Percentiles rank a stretch among this genome's conserved stretches.
phyloP scores from a whole-genome alignment of 495 filamentous ascomycete genomes.

The Hypoxylon intermedium region DNA sequence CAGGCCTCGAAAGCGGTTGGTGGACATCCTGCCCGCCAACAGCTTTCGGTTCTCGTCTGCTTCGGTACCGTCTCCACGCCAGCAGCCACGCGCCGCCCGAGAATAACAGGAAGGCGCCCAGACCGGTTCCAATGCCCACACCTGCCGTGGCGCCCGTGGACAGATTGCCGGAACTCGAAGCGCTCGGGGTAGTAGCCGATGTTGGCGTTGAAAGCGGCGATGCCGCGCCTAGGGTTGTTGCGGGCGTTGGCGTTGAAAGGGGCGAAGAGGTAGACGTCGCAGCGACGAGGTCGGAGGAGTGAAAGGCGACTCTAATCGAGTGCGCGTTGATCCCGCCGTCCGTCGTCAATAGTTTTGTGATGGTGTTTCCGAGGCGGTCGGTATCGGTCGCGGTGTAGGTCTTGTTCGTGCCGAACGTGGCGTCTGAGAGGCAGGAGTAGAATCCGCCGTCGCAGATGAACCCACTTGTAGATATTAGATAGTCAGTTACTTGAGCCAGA shows the following conservation, averaged over 20 bases:
- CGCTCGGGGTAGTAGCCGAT: background rate
- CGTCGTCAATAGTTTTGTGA: slow-evolving; percentile 2
- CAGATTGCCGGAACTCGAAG: background rate
- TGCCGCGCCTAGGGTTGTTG: background rate
- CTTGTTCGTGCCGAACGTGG: background rate
- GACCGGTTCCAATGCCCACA: background rate
- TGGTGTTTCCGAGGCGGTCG: slow-evolving; percentile 19
- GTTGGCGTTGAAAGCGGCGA: background rate
- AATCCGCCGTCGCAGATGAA: slow-evolving; percentile 18
- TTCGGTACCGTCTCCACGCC: background rate
- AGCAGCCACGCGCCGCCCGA: background rate
- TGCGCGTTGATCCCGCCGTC: slow-evolving; percentile 28
- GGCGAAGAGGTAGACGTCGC: background rate
- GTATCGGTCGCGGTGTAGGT: slow-evolving; percentile 9
- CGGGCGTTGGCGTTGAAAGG: too few relatives aligned
- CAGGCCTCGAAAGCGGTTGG: background rate
- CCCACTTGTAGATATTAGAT: background rate
- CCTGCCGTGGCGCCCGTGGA: background rate
- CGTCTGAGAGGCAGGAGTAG: slow-evolving; percentile 13
- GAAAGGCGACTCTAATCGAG: slow-evolving; percentile 28
- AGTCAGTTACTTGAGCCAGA: background rate
- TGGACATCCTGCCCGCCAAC: background rate
- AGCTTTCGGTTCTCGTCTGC: background rate
- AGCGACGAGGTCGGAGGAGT: slow-evolving; percentile 19
- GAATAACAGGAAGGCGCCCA: background rate